Evolutionary conservation across 1,284 basidiomycete genomes (phyloP).

Genomic region (Ustilago cynodontis): DNA sequence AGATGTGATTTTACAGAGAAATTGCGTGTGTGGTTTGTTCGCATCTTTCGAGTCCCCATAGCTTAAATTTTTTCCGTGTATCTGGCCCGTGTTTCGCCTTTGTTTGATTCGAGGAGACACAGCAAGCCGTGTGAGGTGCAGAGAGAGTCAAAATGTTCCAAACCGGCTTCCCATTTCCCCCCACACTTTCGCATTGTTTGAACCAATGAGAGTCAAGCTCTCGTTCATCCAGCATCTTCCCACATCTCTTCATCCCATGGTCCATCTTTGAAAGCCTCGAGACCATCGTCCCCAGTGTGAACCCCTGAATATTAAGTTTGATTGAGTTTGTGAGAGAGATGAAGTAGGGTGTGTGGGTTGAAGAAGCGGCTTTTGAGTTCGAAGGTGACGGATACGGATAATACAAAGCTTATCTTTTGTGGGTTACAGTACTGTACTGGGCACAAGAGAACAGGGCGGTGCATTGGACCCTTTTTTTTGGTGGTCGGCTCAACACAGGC

Average conservation of each 20-base stretch:
- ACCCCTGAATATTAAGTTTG: background rate
- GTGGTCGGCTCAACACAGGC: background rate
- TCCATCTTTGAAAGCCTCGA: background rate
- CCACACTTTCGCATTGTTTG: background rate
- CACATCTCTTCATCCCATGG: background rate
- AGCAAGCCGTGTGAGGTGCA: background rate
- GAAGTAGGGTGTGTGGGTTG: background rate
- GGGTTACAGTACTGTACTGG: background rate
- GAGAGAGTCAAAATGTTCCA: background rate
- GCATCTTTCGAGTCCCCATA: background rate
- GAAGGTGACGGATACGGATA: background rate
- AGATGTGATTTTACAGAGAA: conserved; percentile 2
- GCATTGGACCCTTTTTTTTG: conserved; percentile 7
- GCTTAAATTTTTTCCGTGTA: background rate
- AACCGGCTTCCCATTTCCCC: background rate
- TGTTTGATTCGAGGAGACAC: background rate
- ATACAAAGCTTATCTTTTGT: conserved; percentile 6
- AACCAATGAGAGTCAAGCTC: background rate
- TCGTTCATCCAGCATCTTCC: no score
- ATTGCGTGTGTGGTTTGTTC: background rate
- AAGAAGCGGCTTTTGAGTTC: conserved; percentile 2
- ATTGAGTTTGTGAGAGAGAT: background rate
- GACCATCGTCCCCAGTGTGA: no score
- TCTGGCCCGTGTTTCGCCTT: background rate
- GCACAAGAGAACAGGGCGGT: background rate